Evolutionary conservation across 371 early-diverging fungal genomes (phyloP).

Genomic region (Zopfochytrium polystomum): DNA sequence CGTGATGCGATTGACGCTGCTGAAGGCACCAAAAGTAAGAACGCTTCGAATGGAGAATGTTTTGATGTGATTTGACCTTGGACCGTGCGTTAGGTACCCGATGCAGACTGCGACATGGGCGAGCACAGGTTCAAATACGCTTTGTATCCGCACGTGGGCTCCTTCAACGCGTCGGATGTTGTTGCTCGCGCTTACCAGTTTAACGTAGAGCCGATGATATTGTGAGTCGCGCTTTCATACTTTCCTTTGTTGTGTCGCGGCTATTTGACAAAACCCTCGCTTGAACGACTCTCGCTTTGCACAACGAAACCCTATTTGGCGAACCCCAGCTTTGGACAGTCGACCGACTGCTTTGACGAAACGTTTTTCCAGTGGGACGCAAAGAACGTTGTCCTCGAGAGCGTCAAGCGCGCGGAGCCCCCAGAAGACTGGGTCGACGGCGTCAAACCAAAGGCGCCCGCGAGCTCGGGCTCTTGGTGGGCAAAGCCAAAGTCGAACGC

Average conservation of each 20-base stretch:
- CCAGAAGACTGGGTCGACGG: too few relatives aligned
- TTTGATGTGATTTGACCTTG: too few relatives aligned
- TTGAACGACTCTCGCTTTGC: too few relatives aligned
- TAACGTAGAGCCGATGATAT: conserved; percentile 72
- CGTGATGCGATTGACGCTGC: conserved; percentile 75
- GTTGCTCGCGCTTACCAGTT: conserved; percentile 80
- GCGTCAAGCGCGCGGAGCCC: conserved; percentile 73
- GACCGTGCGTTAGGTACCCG: conserved; percentile 29
- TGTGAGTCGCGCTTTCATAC: neutral
- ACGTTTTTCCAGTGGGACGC: conserved; percentile 53
- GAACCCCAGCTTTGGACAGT: conserved; percentile 6
- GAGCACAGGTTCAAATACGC: conserved; percentile 74
- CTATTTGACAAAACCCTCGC: neutral
- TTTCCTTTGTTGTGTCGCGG: neutral
- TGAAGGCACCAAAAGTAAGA: conserved; percentile 77
- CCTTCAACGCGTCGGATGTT: conserved; percentile 73
- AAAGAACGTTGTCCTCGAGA: conserved; percentile 76
- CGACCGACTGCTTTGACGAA: neutral
- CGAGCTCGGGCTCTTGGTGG: conserved; percentile 72
- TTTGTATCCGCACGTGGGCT: conserved; percentile 79
- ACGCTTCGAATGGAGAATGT: too few relatives aligned
- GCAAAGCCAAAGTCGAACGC: conserved; percentile 71
- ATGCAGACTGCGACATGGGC: conserved; percentile 14
- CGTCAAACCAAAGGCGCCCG: too few relatives aligned
- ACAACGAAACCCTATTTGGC: neutral